These are phyloP conservation scores for Solanum sitiens DNA, from an alignment of 257 asterid genomes.

Conservation along the genomic window DNA sequence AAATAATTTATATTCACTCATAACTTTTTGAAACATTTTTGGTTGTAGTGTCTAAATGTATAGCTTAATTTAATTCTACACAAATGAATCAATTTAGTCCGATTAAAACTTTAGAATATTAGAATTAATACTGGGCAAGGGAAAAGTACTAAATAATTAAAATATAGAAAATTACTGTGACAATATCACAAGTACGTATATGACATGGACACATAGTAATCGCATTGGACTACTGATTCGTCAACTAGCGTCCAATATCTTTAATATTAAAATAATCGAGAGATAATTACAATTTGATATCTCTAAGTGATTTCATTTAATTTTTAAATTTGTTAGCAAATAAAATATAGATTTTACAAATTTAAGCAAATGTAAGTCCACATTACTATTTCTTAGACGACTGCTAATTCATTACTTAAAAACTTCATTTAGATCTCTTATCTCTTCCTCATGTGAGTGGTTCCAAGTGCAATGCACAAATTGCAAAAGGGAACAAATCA, in stretches of 20 bases:
- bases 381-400: neutral
- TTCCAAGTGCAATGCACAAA: neutral
- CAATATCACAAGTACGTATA: neutral
- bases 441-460: too few species aligned
- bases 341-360: too few species aligned
- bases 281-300: too few species aligned
- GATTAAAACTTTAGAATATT: neutral
- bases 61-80: neutral
- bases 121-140: neutral
- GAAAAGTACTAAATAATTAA: neutral
- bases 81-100: neutral
- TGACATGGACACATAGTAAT: neutral
- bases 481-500: neutral
- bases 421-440: neutral
- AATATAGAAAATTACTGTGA: neutral
- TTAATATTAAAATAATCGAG: neutral
- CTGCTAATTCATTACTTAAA: neutral
- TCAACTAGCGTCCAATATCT: neutral
- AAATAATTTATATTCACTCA: neutral
- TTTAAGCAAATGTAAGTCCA: neutral
- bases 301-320: neutral
- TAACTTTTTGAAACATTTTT: neutral
- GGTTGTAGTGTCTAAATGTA: neutral
- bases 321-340: neutral
- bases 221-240: neutral